These are phyloP conservation scores for Erigeron canadensis DNA, from an alignment of 129 eudicot genomes.

Conservation along the genomic window DNA sequence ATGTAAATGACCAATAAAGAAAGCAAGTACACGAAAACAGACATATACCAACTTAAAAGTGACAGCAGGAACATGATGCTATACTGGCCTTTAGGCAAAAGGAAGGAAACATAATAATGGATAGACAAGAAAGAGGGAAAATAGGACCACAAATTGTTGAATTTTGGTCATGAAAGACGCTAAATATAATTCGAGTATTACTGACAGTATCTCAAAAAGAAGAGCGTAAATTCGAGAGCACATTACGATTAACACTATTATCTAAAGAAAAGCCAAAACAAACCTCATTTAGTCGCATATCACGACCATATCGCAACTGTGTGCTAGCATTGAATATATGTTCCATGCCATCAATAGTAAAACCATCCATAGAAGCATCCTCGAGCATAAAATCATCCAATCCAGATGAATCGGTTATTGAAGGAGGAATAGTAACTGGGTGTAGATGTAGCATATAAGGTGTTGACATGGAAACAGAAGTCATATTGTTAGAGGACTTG, in stretches of 20 bases:
- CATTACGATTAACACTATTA: background rate
- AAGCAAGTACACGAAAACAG: slow-evolving; percentile 6
- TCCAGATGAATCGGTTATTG: slow-evolving; percentile 66
- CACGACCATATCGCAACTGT: slow-evolving; percentile 92
- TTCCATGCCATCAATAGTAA: slow-evolving; percentile 91
- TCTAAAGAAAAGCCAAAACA: slow-evolving; percentile 14
- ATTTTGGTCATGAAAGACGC: slow-evolving; percentile 13
- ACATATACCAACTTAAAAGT: background rate
- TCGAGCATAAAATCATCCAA: slow-evolving; percentile 63
- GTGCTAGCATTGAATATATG: slow-evolving; percentile 86
- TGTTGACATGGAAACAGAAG: slow-evolving; percentile 74
- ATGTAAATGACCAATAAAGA: slow-evolving; percentile 12
- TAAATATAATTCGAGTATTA: slow-evolving; percentile 4
- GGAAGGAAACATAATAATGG: background rate
- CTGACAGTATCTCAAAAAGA: background rate
- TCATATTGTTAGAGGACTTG: slow-evolving; percentile 50
- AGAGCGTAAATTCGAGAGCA: background rate
- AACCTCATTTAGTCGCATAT: slow-evolving; percentile 95
- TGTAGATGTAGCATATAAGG: slow-evolving; percentile 90
- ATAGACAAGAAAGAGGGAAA: background rate
- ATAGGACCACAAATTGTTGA: background rate
- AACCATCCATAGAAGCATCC: slow-evolving; percentile 72
- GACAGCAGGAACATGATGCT: background rate
- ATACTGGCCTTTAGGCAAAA: background rate
- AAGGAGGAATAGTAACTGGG: slow-evolving; percentile 91